Percentiles rank a stretch among this genome's conserved stretches.
Conservation (phyloP, 2,329 filamentous ascomycete species). For the Pseudocercospora crystallina region DNA sequence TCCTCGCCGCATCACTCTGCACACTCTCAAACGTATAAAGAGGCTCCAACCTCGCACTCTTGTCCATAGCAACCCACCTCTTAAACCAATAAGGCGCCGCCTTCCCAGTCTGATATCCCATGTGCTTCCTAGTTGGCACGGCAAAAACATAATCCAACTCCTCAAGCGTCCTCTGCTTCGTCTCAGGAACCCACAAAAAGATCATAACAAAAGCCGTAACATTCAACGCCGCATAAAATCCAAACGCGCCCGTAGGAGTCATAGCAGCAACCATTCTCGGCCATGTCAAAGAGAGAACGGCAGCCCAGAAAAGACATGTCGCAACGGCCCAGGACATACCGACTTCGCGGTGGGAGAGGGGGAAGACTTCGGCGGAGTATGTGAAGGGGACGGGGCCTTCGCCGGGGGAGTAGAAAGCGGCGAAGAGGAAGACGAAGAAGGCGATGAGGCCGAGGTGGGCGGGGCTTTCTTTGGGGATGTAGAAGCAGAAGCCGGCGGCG, state of each 20-base stretch:
- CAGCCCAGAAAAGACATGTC: constrained; percentile 45
- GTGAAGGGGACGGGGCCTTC: constrained; percentile 34
- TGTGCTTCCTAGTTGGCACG: constrained; percentile 4
- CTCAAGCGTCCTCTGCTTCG: constrained; percentile 47
- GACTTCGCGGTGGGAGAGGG: constrained; percentile 32
- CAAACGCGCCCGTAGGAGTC: constrained; percentile 56
- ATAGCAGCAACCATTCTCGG: constrained; percentile 50
- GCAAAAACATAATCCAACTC: constrained; percentile 50
- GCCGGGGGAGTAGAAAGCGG: constrained; percentile 28
- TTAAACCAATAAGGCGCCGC: background rate
- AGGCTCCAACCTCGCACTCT: background rate
- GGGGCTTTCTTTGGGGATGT: constrained; percentile 36
- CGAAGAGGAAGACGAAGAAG: constrained; percentile 33
- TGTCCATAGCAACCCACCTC: background rate
- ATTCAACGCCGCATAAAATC: constrained; percentile 62
- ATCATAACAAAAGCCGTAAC: constrained; percentile 62
- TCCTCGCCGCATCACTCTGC: background rate
- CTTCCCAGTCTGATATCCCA: constrained; percentile 1
- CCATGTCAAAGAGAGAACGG: constrained; percentile 52
- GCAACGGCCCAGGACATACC: constrained; percentile 31
- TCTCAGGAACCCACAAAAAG: constrained; percentile 56
- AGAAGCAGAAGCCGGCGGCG: constrained; percentile 52
- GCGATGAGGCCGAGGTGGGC: constrained; percentile 35
- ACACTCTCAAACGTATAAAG: background rate
- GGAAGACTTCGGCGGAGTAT: constrained; percentile 37